Percentiles rank a stretch among this genome's conserved stretches.
These are phyloP conservation scores for Dryas drummondii DNA, from an alignment of 306 rosid genomes.

Conservation along the genomic window DNA sequence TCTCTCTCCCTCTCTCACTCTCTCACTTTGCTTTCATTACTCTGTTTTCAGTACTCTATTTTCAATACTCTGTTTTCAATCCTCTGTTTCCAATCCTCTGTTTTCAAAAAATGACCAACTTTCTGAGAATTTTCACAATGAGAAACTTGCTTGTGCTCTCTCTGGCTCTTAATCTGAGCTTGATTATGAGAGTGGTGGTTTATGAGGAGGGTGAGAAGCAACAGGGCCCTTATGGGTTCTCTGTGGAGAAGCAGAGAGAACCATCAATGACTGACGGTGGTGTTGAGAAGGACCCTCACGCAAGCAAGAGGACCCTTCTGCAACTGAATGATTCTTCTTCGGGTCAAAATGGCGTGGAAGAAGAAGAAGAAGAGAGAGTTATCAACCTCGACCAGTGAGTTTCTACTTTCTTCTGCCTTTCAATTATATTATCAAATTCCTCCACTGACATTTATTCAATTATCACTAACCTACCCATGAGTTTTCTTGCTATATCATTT, in stretches of 20 bases:
- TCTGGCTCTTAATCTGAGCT: constrained; percentile 63
- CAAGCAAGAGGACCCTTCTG: constrained; percentile 32
- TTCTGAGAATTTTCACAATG: constrained; percentile 31
- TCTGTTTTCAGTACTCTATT: not conserved
- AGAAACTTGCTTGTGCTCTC: constrained; percentile 62
- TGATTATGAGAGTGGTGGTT: constrained; percentile 39
- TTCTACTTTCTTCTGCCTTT: not conserved
- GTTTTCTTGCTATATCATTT: no score
- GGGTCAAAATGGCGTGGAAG: constrained; percentile 27
- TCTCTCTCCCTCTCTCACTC: no score
- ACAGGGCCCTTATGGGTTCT: constrained; percentile 4
- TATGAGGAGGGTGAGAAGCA: constrained; percentile 29
- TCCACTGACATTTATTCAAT: constrained; percentile 15
- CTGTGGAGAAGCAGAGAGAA: constrained; percentile 26
- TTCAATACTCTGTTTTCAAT: not conserved
- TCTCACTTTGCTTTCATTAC: not conserved
- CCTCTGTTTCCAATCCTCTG: constrained; percentile 7
- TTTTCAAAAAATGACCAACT: constrained; percentile 36
- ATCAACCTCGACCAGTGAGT: constrained; percentile 82
- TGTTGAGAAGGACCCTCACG: constrained; percentile 3
- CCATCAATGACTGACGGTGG: constrained; percentile 20
- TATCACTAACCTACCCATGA: not conserved
- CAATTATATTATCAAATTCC: constrained; percentile 3
- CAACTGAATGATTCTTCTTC: constrained; percentile 24
- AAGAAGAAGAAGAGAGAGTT: constrained; percentile 20